Base-by-base conservation (phyloP, 805 yeast genomes). In the Myxozyma monticola region DNA sequence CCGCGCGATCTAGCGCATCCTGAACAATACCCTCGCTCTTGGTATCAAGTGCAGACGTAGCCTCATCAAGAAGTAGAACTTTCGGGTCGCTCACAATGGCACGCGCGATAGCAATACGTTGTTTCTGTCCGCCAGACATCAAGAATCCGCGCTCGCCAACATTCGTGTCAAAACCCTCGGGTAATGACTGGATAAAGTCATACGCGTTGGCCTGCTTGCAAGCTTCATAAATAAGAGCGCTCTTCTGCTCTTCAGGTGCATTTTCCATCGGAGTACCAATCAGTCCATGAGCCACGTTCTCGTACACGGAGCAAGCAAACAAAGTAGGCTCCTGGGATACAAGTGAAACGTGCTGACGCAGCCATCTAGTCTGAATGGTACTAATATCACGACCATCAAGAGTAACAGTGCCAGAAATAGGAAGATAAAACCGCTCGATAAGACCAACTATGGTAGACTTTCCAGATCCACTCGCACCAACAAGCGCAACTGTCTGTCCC, bases 201-300 rank as follows among this genome's bases (percentile, higher is more conserved):
- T 69, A 66, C 29, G 83, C 75, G 60, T 81, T 80, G 40, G 85
- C 81, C 47, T 78, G 65, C 33, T 68, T 62, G 42, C 77, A 68
- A 8, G 81, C 84, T 14, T 64, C 62, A 34, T 63, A 60, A 14
- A 73, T 69, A 26, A 69, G 50, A 48, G 66, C 65, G 41, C 71
- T 54, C 60, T 71, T 62, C 57, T 62, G 59, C 54, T 73, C 70
- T 17, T 72, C 65, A 45, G 68, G 31, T 45, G 72, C 71, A 56
- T 66, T 40, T 34, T 62, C 65, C 24, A 41, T 45, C 17, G 20
- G 42, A 1, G 62, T 48, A 5, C 65, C 67, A 51, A 69, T 49
- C 41, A 88, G 69, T 21, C 96, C 96, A 69, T 85, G 86, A 49
- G 88, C 74, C 37, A 88, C 79, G 61, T 88, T 88, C 62, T 88